Evolutionary conservation across 1,284 basidiomycete species (phyloP), one percentile per base, ranked within the genome.

Genomic region (Boletellus deceptivus): DNA sequence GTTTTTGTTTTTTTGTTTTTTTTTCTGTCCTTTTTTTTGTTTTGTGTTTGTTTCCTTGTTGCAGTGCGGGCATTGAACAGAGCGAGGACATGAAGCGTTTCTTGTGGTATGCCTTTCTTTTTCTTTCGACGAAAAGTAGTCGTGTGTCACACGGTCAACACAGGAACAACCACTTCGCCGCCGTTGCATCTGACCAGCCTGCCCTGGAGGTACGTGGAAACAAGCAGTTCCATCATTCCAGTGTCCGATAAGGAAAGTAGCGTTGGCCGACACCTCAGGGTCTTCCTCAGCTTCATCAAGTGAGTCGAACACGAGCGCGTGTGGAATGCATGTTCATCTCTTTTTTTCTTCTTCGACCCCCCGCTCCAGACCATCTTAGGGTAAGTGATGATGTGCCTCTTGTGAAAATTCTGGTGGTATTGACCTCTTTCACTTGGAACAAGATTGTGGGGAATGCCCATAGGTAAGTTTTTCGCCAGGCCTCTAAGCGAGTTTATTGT

Each of bases 91-190:
- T 85, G 82, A 86, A 84, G 57, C 74, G 76, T 3, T 86, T 86
- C 69, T 65, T 86, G 29, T 87, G 85, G 83, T 83, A 60, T 10
- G 72, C 7, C 14, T 22, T 3, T 13, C 13, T 5, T 24, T 11
- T 14, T 18, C 14, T 3, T 42, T 16, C 13, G n/a, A 2, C 24
- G 17, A 33, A 1, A 7, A 8, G 36, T 4, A 14, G 1, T 10
- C 4, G 17, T 3, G 13, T 54, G 38, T 58, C 8, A 7, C 14
- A 33, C n/a, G 36, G 50, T 49, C 29, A 29, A 29, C 22, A 43
- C 52, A 88, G 86, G 87, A 76, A 89, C 68, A 85, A 88, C 60
- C 86, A 89, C 63, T 88, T 89, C 63, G 82, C 86, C 1, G 85
- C 86, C 4, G 64, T 88, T 37, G 86, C 84, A 3, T 51, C 43